Evolutionary conservation across 225 moss, liverwort and hornwort species (phyloP).

Genomic region (Pseudoscleropodium purum): DNA sequence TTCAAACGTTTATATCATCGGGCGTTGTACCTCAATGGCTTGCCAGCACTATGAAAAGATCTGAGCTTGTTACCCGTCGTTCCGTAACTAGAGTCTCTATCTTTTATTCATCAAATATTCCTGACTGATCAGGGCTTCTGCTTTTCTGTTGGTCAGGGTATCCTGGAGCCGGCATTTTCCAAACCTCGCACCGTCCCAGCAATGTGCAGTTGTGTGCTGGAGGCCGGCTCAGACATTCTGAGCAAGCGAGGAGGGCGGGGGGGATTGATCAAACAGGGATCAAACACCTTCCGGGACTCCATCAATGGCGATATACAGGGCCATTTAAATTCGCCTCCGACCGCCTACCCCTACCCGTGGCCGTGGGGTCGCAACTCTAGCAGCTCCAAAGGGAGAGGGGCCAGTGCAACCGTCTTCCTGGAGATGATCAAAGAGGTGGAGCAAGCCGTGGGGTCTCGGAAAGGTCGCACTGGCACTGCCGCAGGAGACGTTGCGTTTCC

Average conservation of each 20-base stretch:
- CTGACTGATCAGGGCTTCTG: neutral
- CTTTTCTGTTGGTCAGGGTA: constrained; percentile 39
- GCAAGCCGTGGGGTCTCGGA: constrained; percentile 70
- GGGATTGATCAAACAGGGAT: constrained; percentile 31
- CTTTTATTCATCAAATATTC: neutral
- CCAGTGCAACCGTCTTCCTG: constrained; percentile 56
- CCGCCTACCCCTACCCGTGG: constrained; percentile 57
- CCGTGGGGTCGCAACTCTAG: constrained; percentile 61
- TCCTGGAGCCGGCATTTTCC: constrained; percentile 85
- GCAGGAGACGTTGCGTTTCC: constrained; percentile 94
- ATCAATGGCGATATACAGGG: constrained; percentile 24
- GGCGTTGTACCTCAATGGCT: neutral
- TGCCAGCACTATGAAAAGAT: neutral
- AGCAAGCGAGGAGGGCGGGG: constrained; percentile 14
- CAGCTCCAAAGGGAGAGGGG: constrained; percentile 50
- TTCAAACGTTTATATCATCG: neutral
- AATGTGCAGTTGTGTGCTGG: constrained; percentile 55
- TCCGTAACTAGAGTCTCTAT: neutral
- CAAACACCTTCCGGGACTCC: constrained; percentile 17
- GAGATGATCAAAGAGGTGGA: constrained; percentile 94
- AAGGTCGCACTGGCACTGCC: constrained; percentile 86
- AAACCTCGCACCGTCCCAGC: constrained; percentile 50
- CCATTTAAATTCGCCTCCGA: constrained; percentile 22
- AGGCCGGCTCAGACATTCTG: constrained; percentile 25
- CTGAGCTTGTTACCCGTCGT: neutral